Evolutionary conservation across 495 filamentous ascomycete species (phyloP).

Genomic region (Lophium mytilinum): DNA sequence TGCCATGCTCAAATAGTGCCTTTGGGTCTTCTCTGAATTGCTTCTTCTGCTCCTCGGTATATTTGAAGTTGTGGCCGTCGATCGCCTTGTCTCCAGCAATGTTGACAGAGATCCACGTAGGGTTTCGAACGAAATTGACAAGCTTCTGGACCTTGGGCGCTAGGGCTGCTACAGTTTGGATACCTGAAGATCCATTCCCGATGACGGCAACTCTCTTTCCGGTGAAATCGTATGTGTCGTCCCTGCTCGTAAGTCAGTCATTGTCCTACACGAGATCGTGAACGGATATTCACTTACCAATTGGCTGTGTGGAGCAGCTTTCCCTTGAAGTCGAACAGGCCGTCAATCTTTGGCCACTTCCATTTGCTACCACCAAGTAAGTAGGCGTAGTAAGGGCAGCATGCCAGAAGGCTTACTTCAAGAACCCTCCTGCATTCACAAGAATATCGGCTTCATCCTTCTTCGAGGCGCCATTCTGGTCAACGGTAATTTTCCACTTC

Average conservation of each 20-base stretch:
- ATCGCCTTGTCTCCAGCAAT: neutral
- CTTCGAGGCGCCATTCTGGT: neutral
- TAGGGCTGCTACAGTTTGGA: conserved; percentile 7
- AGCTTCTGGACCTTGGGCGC: neutral
- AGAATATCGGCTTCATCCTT: neutral
- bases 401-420: neutral
- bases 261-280: neutral
- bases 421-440: neutral
- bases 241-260: neutral
- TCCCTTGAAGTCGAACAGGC: conserved; percentile 14
- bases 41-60: conserved; percentile 5
- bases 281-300: neutral
- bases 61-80: conserved; percentile 1
- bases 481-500: conserved; percentile 4
- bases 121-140: conserved; percentile 6
- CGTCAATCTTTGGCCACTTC: conserved; percentile 12
- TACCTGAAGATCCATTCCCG: conserved; percentile 2
- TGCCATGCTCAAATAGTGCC: neutral
- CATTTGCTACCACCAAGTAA: conserved; percentile 7
- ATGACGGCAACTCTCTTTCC: conserved; percentile 11
- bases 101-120: conserved; percentile 6
- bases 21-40: conserved; percentile 6
- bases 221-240: conserved; percentile 1
- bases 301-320: conserved; percentile 9
- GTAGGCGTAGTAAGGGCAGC: no score